Base-by-base conservation (phyloP, 2,329 filamentous ascomycete species). In the Exophiala sideris region DNA sequence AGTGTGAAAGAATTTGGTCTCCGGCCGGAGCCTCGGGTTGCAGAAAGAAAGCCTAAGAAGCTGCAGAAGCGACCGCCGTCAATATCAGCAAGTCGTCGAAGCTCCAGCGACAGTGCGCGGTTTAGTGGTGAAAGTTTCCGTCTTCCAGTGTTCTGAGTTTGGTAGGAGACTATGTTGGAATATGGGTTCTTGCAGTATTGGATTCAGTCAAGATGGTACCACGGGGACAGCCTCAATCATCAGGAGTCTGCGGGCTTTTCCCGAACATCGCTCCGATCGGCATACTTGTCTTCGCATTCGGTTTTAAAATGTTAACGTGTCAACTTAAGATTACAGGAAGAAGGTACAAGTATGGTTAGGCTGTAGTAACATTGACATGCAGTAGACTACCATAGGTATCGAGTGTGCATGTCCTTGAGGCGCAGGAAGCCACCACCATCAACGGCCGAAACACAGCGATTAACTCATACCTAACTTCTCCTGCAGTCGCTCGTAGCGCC, bases 401-500 rank as follows among this genome's bases (percentile, higher is more conserved):
- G 7, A 29, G 24, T 29, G 24, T 29, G 24, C 16, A 18, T 29
- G 24, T 29, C 24, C 24, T 29, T 29, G 24, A 29, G 24, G 24
- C 5, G 24, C 24, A 29, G 24, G 24, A 29, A 8, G 2, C 24
- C 24, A 29, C 7, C 24, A 29, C 24, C 24, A 29, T 8, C 24
- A 29, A 5, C 6, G 21, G 21, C 21, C 21, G 21, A 24, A 24
- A 29, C 35, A 14, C 16, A 40, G 29, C 14, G 11, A 40, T 57
- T 42, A 54, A 33, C 21, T 44, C 35, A 58, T 68, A 44, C 72
- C 71, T 72, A 79, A 80, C 52, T 76, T 72, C 59, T 75, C 70
- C 64, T 74, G 74, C 58, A 86, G 59, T 54, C 70, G 71, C 59
- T 83, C 77, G 66, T 85, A 86, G 64, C 76, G 79, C 63, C 70